These are phyloP conservation scores for Rhinocladiella similis DNA, from an alignment of 2,329 filamentous ascomycete species.

Conservation along the genomic window DNA sequence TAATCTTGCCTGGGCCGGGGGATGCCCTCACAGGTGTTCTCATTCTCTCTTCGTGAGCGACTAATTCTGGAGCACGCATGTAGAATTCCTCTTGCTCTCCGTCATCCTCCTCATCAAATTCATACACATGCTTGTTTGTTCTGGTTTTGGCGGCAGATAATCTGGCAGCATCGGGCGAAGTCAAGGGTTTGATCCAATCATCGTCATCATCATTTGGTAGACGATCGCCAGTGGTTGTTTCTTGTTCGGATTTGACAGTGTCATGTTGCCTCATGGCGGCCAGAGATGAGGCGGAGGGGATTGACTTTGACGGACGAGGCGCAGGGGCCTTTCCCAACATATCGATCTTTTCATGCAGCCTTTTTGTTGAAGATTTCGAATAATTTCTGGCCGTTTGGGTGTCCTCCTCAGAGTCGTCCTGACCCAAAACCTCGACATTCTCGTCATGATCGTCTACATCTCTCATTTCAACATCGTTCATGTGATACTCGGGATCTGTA, in stretches of 20 bases:
- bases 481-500: constrained; percentile 1
- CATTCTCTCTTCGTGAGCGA: constrained; percentile 30
- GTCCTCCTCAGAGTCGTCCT: constrained; percentile 45
- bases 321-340: constrained; percentile 61
- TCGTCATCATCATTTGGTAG: constrained; percentile 49
- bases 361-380: constrained; percentile 90
- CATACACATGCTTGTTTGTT: constrained; percentile 36
- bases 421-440: constrained; percentile 28
- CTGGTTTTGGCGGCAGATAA: constrained; percentile 47
- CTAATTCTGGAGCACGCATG: constrained; percentile 29
- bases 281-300: constrained; percentile 32
- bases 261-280: constrained; percentile 24
- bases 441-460: constrained; percentile 15
- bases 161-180: constrained; percentile 18
- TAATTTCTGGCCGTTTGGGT: constrained; percentile 60
- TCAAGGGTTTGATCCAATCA: constrained; percentile 60
- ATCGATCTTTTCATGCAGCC: constrained; percentile 89
- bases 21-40: constrained; percentile 19
- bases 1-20: constrained; percentile 21
- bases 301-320: constrained; percentile 47
- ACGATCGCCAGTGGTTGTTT: constrained; percentile 22
- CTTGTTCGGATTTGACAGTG: constrained; percentile 23
- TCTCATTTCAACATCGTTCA: constrained; percentile 21
- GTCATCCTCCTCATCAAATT: constrained; percentile 45
- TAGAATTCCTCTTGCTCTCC: constrained; percentile 40